phyloP scores from a whole-genome alignment of 2,329 filamentous ascomycete genomes.

The Zymoseptoria pseudotritici region DNA sequence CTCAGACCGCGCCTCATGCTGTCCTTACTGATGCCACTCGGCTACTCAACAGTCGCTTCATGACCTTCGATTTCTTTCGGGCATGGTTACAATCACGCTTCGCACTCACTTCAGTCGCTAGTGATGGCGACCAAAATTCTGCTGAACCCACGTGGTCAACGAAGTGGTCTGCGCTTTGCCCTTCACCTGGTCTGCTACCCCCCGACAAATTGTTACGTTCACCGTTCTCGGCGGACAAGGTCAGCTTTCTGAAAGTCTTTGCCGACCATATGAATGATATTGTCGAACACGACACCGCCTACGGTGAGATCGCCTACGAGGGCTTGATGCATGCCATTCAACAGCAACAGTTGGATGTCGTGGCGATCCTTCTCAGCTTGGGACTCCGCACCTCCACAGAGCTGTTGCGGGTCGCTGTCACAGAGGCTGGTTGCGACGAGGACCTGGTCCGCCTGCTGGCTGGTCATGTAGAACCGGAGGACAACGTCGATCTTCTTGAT shows the following conservation, averaged over 20 bases:
- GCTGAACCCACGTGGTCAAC: neutral
- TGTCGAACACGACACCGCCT: constrained; percentile 10
- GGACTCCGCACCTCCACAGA: constrained; percentile 20
- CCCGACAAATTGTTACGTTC: constrained; percentile 16
- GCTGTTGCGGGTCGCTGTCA: constrained; percentile 24
- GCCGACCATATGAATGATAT: constrained; percentile 7
- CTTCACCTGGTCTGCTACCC: constrained; percentile 15
- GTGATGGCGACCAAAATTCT: neutral
- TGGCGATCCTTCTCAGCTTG: constrained; percentile 20
- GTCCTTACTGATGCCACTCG: constrained; percentile 19
- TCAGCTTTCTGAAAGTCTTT: constrained; percentile 10
- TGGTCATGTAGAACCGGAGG: constrained; percentile 6
- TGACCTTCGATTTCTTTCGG: constrained; percentile 29
- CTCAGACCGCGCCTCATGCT: neutral
- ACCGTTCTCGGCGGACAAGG: constrained; percentile 10
- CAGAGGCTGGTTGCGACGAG: constrained; percentile 26
- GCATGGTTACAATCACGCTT: constrained; percentile 16
- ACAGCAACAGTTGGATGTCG: constrained; percentile 13
- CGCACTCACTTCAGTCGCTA: neutral
- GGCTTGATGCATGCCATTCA: constrained; percentile 25
- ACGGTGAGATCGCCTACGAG: constrained; percentile 23
- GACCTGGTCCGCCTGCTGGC: constrained; percentile 18
- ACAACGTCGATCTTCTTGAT: constrained; percentile 26
- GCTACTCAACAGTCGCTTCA: constrained; percentile 28
- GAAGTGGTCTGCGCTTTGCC: constrained; percentile 15